Base-by-base conservation (phyloP, 768 basidiomycete genomes). In the Lentinus tigrinus region DNA sequence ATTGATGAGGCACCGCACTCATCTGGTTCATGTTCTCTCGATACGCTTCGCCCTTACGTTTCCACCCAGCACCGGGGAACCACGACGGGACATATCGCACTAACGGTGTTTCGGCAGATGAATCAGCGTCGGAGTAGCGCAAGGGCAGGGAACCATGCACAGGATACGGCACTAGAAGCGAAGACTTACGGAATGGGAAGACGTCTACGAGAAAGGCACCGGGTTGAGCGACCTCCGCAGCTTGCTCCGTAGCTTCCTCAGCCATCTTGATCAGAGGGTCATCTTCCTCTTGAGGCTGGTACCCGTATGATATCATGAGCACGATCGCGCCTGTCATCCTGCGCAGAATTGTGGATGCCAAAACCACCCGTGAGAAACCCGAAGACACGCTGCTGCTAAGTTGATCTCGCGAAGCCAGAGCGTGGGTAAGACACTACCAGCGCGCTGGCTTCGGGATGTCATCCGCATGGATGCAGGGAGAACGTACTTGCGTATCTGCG, bases 401-500 rank as follows among this genome's bases (percentile, higher is more conserved):
- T 11, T 11, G 31, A 31, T 31, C 6, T 31, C 31, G 31, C 1
- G 31, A 31, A 31, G 31, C 31, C 31, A 31, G 31, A 31, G 31
- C 31, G 31, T 31, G 31, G 3, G 17, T 26, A 34, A 48, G 10
- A 26, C n/a, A n/a, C 16, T 14, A 8, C 8, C 26, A 16, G 26
- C 19, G 19, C 31, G 31, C 31, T 31, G 31, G 31, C 31, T 31
- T 31, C 11, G 31, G 31, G 31, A 46, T 46, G 43, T 4, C 21
- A 9, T 5, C 21, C 9, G 19, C 23, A 3, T 23, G 21, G 7
- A 16, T 13, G 19, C 4, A 44, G 1, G 23, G 21, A 26, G 7
- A 19, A 64, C 74, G 47, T 50, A 77, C 77, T 73, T 69, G 17
- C 81, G 77, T 49, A 81, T 65, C n/a, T 80, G 73, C 6, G 71